phyloP scores from a whole-genome alignment of 768 basidiomycete species.

The Pholiota microspora region DNA sequence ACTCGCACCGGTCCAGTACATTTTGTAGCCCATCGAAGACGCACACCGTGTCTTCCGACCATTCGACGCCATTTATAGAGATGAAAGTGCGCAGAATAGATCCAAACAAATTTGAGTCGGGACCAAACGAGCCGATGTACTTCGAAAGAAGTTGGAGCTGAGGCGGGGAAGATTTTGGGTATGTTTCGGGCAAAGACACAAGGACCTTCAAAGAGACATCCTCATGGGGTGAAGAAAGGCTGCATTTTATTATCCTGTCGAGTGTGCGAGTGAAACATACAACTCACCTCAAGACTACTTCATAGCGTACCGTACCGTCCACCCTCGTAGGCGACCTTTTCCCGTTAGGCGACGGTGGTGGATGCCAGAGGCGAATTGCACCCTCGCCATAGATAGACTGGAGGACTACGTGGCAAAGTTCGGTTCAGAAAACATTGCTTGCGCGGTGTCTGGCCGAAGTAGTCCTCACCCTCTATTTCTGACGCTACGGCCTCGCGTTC shows the following conservation, averaged over 20 bases:
- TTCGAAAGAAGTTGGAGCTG: constrained; percentile 83
- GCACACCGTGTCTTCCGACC: constrained; percentile 69
- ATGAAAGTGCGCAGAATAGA: constrained; percentile 78
- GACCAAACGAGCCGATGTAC: constrained; percentile 79
- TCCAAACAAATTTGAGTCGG: constrained; percentile 73
- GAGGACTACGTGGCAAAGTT: constrained; percentile 45
- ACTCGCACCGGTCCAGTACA: constrained; percentile 60
- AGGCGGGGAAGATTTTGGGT: constrained; percentile 69
- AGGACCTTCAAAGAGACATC: constrained; percentile 50
- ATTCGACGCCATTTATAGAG: constrained; percentile 75
- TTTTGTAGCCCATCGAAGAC: constrained; percentile 87
- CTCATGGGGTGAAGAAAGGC: constrained; percentile 54
- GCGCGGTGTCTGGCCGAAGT: not conserved
- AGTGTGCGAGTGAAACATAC: constrained; percentile 2
- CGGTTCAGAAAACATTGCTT: constrained; percentile 1
- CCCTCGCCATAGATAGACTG: constrained; percentile 80
- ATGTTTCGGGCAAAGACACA: constrained; percentile 56
- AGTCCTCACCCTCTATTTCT: constrained; percentile 42
- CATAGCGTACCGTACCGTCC: constrained; percentile 56
- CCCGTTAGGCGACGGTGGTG: constrained; percentile 26
- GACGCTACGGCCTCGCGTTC: constrained; percentile 41
- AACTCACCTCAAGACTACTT: constrained; percentile 60
- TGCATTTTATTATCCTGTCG: constrained; percentile 29
- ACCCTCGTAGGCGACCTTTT: constrained; percentile 13
- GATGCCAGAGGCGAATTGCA: constrained; percentile 59